Evolutionary conservation across 1,139 yeast genomes (phyloP), one percentile per base, ranked within the genome.

Genomic region (Zygosaccharomyces pseudobailii): DNA sequence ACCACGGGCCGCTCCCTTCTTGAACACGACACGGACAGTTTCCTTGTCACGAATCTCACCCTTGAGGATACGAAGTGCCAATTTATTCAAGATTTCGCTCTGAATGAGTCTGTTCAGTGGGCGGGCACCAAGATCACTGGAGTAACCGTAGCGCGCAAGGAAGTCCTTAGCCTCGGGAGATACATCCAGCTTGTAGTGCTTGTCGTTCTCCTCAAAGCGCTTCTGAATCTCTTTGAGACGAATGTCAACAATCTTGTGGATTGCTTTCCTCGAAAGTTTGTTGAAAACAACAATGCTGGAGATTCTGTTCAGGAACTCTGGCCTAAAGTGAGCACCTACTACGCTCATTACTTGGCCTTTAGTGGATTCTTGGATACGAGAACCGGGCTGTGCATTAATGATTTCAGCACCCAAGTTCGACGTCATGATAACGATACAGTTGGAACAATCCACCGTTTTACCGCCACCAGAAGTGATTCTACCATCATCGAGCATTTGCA

Each of bases 401-500:
- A 73, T 89, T 65, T 88, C 88, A 9, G 98, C 97, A 56, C 99
- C 98, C 65, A 94, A 79, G 69, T 92, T 94, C 21, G 97, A 90
- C 1, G 99, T 94, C 96, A 94, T 88, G 55, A 92, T 90, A 56
- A 92, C 79, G 57, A 92, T 88, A 46, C 92, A 80, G 70, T 92
- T 92, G 47, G 97, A 84, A 58, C 96, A 89, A 70, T 90, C 90
- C 58, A 94, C 85, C 31, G 88, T 81, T 62, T 90, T 89, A 63
- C 98, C 98, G 65, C 87, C 89, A 45, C 96, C 88, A 22, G 96
- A 85, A 23, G 97, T 87, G 49, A 94, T 82, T 70, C 96, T 82
- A 63, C 98, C 99, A 68, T 94, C 99, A 64, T 94, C 99, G 53
- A 92, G 75, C 69, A 92, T 80, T 67, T 92, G 98, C 48, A 92